These are phyloP conservation scores for Candida namnaoensis DNA, from an alignment of 805 yeast genomes.

Conservation along the genomic window DNA sequence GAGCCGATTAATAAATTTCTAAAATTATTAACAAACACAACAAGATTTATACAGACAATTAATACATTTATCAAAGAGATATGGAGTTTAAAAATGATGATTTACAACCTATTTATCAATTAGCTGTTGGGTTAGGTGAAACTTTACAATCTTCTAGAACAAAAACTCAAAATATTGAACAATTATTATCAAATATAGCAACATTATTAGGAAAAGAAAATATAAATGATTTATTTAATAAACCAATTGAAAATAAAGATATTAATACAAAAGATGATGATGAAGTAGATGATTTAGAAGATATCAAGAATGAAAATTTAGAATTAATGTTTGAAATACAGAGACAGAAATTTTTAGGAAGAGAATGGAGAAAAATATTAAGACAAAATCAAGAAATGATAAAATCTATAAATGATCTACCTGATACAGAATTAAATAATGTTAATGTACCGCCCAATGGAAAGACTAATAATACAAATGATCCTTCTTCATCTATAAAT, in stretches of 20 bases:
- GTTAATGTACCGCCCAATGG: too few species aligned
- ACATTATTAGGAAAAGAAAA: not conserved
- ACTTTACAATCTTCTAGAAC: slow-evolving; percentile 7
- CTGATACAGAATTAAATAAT: not conserved
- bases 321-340: slow-evolving; percentile 21
- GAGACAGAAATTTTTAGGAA: slow-evolving; percentile 21
- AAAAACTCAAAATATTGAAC: slow-evolving; percentile 9
- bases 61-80: slow-evolving; percentile 1
- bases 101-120: slow-evolving; percentile 10
- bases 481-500: too few species aligned
- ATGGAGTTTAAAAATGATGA: slow-evolving; percentile 11
- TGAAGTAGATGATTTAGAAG: slow-evolving; percentile 1
- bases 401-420: slow-evolving; percentile 7
- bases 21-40: slow-evolving; percentile 6
- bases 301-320: slow-evolving; percentile 15
- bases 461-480: too few species aligned
- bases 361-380: slow-evolving; percentile 17
- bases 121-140: slow-evolving; percentile 5
- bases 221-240: not conserved
- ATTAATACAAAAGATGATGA: slow-evolving; percentile 10
- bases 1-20: not conserved
- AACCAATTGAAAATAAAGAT: not conserved
- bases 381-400: slow-evolving; percentile 20
- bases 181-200: slow-evolving; percentile 9
- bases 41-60: not conserved